Base-by-base conservation (phyloP, 129 eudicot species). In the Flaveria ramosissima region DNA sequence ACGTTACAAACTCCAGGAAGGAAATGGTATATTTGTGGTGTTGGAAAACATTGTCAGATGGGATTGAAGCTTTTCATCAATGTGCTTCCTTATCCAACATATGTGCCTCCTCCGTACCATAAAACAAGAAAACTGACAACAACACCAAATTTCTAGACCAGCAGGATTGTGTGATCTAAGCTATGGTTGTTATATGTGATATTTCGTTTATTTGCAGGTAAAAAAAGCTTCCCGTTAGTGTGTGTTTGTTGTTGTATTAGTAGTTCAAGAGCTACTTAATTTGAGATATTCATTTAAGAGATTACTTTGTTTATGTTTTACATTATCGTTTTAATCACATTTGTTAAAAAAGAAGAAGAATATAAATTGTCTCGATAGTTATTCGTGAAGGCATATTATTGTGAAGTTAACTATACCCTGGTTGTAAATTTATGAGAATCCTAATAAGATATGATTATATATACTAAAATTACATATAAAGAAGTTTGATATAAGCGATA, bases 11-110 rank as follows among this genome's bases (percentile, higher is more conserved):
- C 67, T 51, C 71, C 86, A 0, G 82, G 84, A 1, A 76, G 83
- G 72, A 84, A 84, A 36, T 84, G 87, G 84, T 79, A 84, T 57
- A 17, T 57, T 39, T 84, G 87, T 27, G 87, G 79, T 64, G 77
- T 65, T 0, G 71, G 57, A 17, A 80, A 67, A 7, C 87, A 84
- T 7, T 80, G 88, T 55, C 48, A 80, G 0, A 65, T 17, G 32
- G 72, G 68, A 17, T 17, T 80, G 52, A 84, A 84, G 73, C 74
- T 84, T 14, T 76, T 84, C 63, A 84, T 84, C 66, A 75, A 79
- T 7, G 84, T 84, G 4, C 62, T 70, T 12, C 77, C 77, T 6
- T 77, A 66, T 21, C 51, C 82, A 57, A 50, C 79, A 75, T 77
- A 77, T 8, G 30, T 59, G 43, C 81, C 81, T 16, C 75, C 81